Evolutionary conservation across 768 basidiomycete species (phyloP), one percentile per base, ranked within the genome.

Genomic region (Hemileccinum rubropunctum): DNA sequence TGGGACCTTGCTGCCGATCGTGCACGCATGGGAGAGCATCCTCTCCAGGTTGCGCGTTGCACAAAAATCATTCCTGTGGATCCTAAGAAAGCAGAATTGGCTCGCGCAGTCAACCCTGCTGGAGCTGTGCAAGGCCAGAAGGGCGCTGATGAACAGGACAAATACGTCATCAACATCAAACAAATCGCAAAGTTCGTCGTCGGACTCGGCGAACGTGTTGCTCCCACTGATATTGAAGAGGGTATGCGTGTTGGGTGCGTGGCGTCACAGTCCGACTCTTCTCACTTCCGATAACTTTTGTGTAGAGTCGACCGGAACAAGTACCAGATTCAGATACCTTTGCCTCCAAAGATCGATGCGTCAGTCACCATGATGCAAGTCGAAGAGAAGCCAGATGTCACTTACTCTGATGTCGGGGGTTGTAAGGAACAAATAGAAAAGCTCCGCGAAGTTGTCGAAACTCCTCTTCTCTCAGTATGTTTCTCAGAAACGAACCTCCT

Each of bases 311-410:
- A 95, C 71, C 84, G 94, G 43, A 90, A 88, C 60, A 90, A 98
- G 71, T 99, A 99, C 68, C 95, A 98, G 68, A 98, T 99, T 53
- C 93, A 98, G 73, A 98, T 99, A 56, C 97, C 97, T 20, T 71
- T 98, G 11, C 97, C 97, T 34, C 95, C 97, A 20, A 98, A 98
- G 76, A 99, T 99, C 57, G 97, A 99, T 67, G 92, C 97, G 4
- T 95, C 94, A 0, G 97, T 99, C 1, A 98, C 97, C 12, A 98
- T 98, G 95, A 99, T 99, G 97, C 92, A 95, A 71, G 95, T 98
- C 18, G 95, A 98, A 67, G 95, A 98, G 73, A 95, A 97, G 68
- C 95, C 95, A 0, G 94, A 97, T 60, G 93, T 98, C 34, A 98
- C 95, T 3, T 98, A 98, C 66, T 94, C 93, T 3, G 97, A 98